Evolutionary conservation across 75 land plant genomes (phyloP).

Genomic region (Picea glauca): DNA sequence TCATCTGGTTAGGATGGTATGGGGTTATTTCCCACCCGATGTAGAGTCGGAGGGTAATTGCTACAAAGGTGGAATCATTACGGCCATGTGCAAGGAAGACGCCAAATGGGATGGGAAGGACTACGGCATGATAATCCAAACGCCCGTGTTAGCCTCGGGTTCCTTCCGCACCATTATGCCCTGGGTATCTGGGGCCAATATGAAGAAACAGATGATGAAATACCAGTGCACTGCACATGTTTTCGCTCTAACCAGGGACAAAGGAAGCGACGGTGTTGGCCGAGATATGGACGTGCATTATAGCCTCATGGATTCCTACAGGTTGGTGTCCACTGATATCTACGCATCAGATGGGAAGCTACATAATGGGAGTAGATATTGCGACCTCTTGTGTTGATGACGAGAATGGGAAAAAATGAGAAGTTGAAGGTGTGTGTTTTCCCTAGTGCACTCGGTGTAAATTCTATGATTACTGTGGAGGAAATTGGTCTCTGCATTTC

Average conservation of each 20-base stretch:
- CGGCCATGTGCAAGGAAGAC: constrained; percentile 49
- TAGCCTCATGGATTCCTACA: background rate
- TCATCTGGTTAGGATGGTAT: constrained; percentile 69
- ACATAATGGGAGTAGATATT: constrained; percentile 72
- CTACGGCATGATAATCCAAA: constrained; percentile 38
- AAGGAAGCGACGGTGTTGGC: constrained; percentile 48
- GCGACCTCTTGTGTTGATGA: constrained; percentile 57
- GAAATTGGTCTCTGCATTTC: constrained; percentile 71
- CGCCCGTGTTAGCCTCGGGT: constrained; percentile 51
- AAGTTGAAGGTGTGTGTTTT: constrained; percentile 73
- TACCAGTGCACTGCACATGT: constrained; percentile 55
- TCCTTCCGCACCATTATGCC: constrained; percentile 38
- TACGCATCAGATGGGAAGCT: constrained; percentile 93
- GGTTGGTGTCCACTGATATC: constrained; percentile 34
- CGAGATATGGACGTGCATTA: constrained; percentile 20
- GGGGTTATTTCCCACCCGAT: constrained; percentile 80
- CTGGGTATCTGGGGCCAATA: constrained; percentile 61
- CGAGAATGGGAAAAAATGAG: constrained; percentile 82
- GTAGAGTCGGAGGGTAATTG: constrained; percentile 23
- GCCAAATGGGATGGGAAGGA: background rate
- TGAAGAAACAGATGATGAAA: constrained; percentile 50
- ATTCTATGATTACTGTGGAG: constrained; percentile 90
- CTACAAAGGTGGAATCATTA: constrained; percentile 79
- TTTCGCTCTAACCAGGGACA: constrained; percentile 46
- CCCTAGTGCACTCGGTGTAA: constrained; percentile 78